A percentile compares a stretch with the other conserved stretches of the same genome.
These are phyloP conservation scores for Ascochyta lentis DNA, from an alignment of 2,329 filamentous ascomycete genomes.

Conservation along the genomic window DNA sequence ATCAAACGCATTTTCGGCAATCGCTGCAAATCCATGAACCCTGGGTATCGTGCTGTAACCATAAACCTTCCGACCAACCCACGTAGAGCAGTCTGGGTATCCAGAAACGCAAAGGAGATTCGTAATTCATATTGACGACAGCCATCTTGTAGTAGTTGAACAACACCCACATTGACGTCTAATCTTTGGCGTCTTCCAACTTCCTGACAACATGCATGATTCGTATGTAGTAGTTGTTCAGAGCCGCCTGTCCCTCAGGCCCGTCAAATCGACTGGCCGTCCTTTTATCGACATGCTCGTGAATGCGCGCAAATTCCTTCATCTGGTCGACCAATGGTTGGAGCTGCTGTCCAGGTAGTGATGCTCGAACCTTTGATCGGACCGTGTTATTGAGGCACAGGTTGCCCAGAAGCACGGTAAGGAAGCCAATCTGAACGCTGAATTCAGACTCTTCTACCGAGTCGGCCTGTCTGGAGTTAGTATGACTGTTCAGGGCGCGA, in stretches of 20 bases:
- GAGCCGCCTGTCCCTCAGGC: constrained; percentile 55
- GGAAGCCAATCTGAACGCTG: constrained; percentile 85
- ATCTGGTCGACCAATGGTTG: constrained; percentile 62
- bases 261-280: constrained; percentile 49
- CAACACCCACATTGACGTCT: constrained; percentile 6
- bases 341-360: constrained; percentile 58
- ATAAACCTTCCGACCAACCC: constrained; percentile 13
- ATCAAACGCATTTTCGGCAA: constrained; percentile 5
- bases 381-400: constrained; percentile 67
- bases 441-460: constrained; percentile 73
- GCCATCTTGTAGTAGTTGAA: neutral
- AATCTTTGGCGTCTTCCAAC: constrained; percentile 42
- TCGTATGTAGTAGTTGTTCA: constrained; percentile 60
- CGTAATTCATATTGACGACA: neutral
- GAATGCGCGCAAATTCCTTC: constrained; percentile 67
- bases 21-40: constrained; percentile 8
- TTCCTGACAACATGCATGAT: constrained; percentile 61
- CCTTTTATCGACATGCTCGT: constrained; percentile 63
- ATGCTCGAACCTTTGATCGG: constrained; percentile 50
- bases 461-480: constrained; percentile 50
- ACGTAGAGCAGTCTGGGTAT: constrained; percentile 1
- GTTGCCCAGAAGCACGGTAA: constrained; percentile 83
- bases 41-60: constrained; percentile 27
- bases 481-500: neutral
- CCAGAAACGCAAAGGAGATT: constrained; percentile 14